phyloP scores from a whole-genome alignment of 2,329 filamentous ascomycete species.

The Xylariaceae sp. region DNA sequence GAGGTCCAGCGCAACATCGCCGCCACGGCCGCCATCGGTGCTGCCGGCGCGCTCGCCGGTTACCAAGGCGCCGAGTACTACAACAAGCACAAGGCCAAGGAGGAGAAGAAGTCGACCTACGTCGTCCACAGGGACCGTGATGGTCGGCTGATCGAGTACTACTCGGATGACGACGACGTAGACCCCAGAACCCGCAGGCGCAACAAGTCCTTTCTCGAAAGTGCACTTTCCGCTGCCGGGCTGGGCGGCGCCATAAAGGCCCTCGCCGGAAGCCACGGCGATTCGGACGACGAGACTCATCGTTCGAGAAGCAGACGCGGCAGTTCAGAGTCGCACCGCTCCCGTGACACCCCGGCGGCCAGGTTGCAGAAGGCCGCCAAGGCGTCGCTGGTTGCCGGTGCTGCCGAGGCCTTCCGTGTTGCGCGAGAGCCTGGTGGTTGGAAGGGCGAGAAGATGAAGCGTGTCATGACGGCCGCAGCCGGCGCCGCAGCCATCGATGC shows the following conservation, averaged over 20 bases:
- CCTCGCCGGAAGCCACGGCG: conserved; percentile 41
- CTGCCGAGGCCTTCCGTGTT: conserved; percentile 85
- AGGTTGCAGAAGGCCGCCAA: conserved; percentile 83
- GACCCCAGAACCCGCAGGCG: conserved; percentile 52
- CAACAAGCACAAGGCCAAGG: conserved; percentile 52
- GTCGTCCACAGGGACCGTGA: conserved; percentile 50
- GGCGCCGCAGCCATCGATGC: conserved; percentile 84
- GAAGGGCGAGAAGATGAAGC: conserved; percentile 87
- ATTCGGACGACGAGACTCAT: conserved; percentile 38
- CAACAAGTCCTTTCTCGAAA: conserved; percentile 60
- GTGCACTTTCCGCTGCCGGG: conserved; percentile 55
- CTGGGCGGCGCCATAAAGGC: conserved; percentile 58
- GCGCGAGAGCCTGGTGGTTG: conserved; percentile 84
- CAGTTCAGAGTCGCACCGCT: conserved; percentile 46
- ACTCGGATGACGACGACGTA: conserved; percentile 52
- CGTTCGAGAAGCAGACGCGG: conserved; percentile 34
- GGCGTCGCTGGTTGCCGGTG: conserved; percentile 83
- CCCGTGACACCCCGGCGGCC: conserved; percentile 39
- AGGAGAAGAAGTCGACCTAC: conserved; percentile 49
- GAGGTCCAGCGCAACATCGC: conserved; percentile 53
- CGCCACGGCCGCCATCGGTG: conserved; percentile 55
- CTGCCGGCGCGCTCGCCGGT: conserved; percentile 58
- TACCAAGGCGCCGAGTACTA: conserved; percentile 60
- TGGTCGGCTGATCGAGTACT: conserved; percentile 48
- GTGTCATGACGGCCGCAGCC: conserved; percentile 79